Evolutionary conservation across 192 early-diverging fungal species (phyloP), one percentile per base, ranked within the genome.

Genomic region (Helicostylum pulchrum): DNA sequence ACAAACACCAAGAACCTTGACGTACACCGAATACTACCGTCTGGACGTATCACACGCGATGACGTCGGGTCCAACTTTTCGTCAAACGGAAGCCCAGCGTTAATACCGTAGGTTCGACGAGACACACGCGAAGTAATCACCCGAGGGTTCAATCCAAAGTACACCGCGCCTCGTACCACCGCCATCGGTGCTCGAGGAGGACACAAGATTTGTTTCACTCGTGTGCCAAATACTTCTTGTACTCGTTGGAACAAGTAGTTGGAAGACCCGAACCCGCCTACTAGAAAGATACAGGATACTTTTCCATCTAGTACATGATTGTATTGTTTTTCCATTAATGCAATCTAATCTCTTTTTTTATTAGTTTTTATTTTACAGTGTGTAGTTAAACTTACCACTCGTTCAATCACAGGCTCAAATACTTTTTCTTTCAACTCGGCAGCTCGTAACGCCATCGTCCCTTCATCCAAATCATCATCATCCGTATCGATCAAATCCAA

Each of bases 181-280:
- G 82, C 82, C 31, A 81, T 53, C 7, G 71, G 74, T 6, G 79
- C 77, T 42, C 72, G 62, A 19, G 73, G 65, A 8, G 82, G 77
- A 32, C 71, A 64, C 9, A 74, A 61, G 21, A 84, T 79, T 31
- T 72, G 73, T 4, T 68, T 39, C 7, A 84, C 69, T 6, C 72
- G 51, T 17, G 20, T 50, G 51, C 62, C 49, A 64, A 84, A 84
- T n/a, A 53, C 46, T 1, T 66, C 53, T 47, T 74, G 72, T 12
- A 84, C 65, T 20, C 67, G 62, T 31, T 70, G 60, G 44, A 72
- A 77, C 32, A 84, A 64, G 31, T 81, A 81, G 31, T 68, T 60
- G 7, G 79, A 81, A 55, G 78, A 77, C 14, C 82, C 80, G 60
- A 81, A 81, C 32, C 82, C 82, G 39, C 82, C 82, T 21, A 81